These are phyloP conservation scores for Brassica incana DNA, from an alignment of 345 rosid genomes.

Conservation along the genomic window DNA sequence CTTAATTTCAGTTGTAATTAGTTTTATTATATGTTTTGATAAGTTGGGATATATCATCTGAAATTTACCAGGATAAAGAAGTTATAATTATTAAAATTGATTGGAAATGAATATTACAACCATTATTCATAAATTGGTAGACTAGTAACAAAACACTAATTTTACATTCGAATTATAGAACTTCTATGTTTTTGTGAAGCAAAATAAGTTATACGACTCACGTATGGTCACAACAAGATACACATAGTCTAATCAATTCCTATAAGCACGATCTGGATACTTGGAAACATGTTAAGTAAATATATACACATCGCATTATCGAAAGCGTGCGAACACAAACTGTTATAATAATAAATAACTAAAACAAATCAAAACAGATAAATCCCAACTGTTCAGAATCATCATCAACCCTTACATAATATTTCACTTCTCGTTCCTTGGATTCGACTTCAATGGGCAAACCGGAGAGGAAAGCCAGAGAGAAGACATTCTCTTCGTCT, in stretches of 20 bases:
- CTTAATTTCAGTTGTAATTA: too few relatives aligned
- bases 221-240: background rate
- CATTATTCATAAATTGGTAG: too few relatives aligned
- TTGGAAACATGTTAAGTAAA: background rate
- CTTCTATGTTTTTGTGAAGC: background rate
- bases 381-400: slow-evolving; percentile 14
- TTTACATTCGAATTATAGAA: background rate
- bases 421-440: background rate
- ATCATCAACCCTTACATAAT: background rate
- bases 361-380: background rate
- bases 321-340: slow-evolving; percentile 36
- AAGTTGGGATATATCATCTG: too few relatives aligned
- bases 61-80: too few relatives aligned
- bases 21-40: too few relatives aligned
- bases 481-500: slow-evolving; percentile 19
- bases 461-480: slow-evolving; percentile 18
- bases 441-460: slow-evolving; percentile 38
- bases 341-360: background rate
- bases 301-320: background rate
- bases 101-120: too few relatives aligned
- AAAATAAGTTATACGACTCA: background rate
- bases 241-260: background rate
- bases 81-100: too few relatives aligned
- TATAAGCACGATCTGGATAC: background rate
- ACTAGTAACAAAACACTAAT: background rate